Conservation (phyloP, 1,284 basidiomycete species). For the Macrocybe sp. region DNA sequence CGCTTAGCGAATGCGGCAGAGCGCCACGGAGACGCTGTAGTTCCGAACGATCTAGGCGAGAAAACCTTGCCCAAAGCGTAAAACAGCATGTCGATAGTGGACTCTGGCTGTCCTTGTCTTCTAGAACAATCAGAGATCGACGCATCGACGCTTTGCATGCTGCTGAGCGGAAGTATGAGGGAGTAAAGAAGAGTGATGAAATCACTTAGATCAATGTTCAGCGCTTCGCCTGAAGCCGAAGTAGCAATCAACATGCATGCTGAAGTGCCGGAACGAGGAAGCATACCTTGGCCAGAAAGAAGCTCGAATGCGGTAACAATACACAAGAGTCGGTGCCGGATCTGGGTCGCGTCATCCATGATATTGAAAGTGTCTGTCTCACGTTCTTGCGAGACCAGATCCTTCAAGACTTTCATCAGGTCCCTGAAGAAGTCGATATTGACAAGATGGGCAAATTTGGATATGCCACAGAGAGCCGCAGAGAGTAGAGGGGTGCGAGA, state of each 20-base stretch:
- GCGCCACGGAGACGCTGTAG: slow-evolving; percentile 67
- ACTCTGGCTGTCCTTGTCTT: slow-evolving; percentile 24
- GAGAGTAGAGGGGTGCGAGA: slow-evolving; percentile 81
- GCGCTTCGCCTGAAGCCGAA: slow-evolving; percentile 71
- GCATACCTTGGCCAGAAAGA: slow-evolving; percentile 87
- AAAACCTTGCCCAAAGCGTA: slow-evolving; percentile 79
- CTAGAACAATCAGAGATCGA: slow-evolving; percentile 2
- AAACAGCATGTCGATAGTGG: slow-evolving; percentile 78
- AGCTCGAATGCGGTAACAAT: slow-evolving; percentile 97
- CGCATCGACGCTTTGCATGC: slow-evolving; percentile 46
- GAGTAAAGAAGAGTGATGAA: slow-evolving; percentile 80
- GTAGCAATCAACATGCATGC: slow-evolving; percentile 6
- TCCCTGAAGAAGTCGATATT: slow-evolving; percentile 99
- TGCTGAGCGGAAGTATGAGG: slow-evolving; percentile 57
- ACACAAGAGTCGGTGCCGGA: slow-evolving; percentile 75
- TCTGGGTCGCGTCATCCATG: slow-evolving; percentile 19
- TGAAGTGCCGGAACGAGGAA: neutral
- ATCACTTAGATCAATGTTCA: slow-evolving; percentile 93
- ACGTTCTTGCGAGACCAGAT: slow-evolving; percentile 55
- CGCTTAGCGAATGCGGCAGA: slow-evolving; percentile 92
- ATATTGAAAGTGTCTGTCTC: slow-evolving; percentile 27
- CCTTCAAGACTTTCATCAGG: slow-evolving; percentile 83
- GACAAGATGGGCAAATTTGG: slow-evolving; percentile 92
- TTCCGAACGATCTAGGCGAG: slow-evolving; percentile 54
- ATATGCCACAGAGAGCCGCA: slow-evolving; percentile 87